Conservation (phyloP, 495 filamentous ascomycete species). For the Aspergillus nanangensis region DNA sequence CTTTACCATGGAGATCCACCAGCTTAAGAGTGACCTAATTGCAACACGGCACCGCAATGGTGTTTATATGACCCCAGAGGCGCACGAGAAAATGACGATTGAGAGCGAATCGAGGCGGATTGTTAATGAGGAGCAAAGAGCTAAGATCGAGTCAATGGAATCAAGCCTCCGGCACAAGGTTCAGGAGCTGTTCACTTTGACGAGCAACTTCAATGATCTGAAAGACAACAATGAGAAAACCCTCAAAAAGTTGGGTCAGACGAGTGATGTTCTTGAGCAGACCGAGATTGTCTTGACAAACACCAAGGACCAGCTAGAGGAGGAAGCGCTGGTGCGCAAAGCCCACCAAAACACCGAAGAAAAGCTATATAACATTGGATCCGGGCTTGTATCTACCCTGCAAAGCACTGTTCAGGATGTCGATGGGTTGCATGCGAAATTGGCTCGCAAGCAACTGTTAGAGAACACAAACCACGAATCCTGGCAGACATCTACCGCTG, state of each 20-base stretch:
- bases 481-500: conserved; percentile 71
- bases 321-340: conserved; percentile 74
- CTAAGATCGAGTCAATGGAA: conserved; percentile 91
- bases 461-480: conserved; percentile 69
- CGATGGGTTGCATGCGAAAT: conserved; percentile 73
- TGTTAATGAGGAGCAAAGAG: conserved; percentile 83
- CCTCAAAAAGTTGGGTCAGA: conserved; percentile 64
- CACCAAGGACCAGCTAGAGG: conserved; percentile 68
- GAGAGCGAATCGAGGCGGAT: conserved; percentile 92
- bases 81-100: conserved; percentile 79
- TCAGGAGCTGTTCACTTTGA: conserved; percentile 82
- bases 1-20: conserved; percentile 91
- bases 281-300: conserved; percentile 77
- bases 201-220: conserved; percentile 75
- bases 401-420: conserved; percentile 75
- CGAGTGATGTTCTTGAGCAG: conserved; percentile 74
- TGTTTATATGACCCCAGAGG: conserved; percentile 83
- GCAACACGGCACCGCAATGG: conserved; percentile 91
- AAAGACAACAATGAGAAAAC: conserved; percentile 84
- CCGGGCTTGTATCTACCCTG: conserved; percentile 69
- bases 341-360: conserved; percentile 85
- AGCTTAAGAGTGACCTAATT: conserved; percentile 87
- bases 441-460: conserved; percentile 76
- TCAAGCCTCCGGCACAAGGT: conserved; percentile 83
- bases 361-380: conserved; percentile 64